Percentiles rank a stretch among this genome's conserved stretches.
phyloP scores from a whole-genome alignment of 2,329 filamentous ascomycete species.

The Dactylella cylindrospora region DNA sequence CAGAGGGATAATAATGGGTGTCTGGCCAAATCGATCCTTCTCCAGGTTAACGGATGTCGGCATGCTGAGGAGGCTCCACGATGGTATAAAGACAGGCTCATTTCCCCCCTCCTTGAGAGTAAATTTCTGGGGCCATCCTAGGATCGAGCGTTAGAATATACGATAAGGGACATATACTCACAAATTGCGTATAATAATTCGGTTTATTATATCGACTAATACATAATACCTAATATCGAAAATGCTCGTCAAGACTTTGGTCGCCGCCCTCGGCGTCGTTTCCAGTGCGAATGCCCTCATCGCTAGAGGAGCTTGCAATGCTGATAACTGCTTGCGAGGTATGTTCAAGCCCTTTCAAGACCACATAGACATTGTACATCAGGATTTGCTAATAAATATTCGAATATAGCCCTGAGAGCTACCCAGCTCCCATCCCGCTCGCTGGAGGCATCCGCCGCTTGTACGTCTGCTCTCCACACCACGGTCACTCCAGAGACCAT shows the following conservation, averaged over 20 bases:
- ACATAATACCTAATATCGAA: not conserved
- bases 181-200: not conserved
- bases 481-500: conserved; percentile 7
- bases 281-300: conserved; percentile 6
- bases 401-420: conserved; percentile 1
- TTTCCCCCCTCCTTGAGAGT: no score
- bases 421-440: not conserved
- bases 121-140: no score
- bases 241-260: not conserved
- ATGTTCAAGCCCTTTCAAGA: not conserved
- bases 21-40: no score
- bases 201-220: not conserved
- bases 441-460: not conserved
- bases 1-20: no score
- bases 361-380: not conserved
- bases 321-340: conserved; percentile 24
- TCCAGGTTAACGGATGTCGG: no score
- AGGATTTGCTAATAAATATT: not conserved
- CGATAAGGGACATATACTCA: not conserved
- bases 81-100: no score
- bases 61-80: no score
- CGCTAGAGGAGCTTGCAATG: not conserved
- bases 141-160: no score
- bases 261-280: not conserved
- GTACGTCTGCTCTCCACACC: conserved; percentile 1